Evolutionary conservation across 2,329 filamentous ascomycete genomes (phyloP), one percentile per base, ranked within the genome.

Genomic region (Botrytis tulipae): DNA sequence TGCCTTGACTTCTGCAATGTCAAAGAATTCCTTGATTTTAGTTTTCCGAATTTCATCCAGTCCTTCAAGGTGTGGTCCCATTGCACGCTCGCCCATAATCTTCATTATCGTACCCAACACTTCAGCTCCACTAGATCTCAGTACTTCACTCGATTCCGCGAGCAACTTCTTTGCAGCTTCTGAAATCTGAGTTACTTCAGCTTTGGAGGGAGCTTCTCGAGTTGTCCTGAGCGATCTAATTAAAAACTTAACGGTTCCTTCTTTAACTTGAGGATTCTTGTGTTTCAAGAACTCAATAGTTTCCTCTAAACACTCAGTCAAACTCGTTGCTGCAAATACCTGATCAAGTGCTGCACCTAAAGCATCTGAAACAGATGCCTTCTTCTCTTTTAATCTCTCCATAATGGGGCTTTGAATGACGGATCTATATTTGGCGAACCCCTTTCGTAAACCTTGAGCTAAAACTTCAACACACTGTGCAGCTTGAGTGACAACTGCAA

Each of bases 261-360:
- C 93, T 83, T 99, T 99, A 76, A 99, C 93, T 80, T 98, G 95
- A 0, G 96, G 96, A 81, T 99, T 99, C 84, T 99, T 99, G 87
- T 97, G 93, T 77, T 90, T 91, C 46, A 98, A 84, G 77, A 92
- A 97, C 73, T 96, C 89, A 0, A 93, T 83, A 12, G 94, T 97
- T 76, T 99, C 96, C 80, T 97, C 94, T n/a, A 98, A 84, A 78
- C 93, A 96, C 0, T 99, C 97, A 4, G 90, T 87, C 44, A 99
- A 84, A 76, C 86, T 89, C 0, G 94, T 95, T 0, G 89, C 85
- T 71, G 83, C 75, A 77, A 91, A 91, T 0, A 89, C 87, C 59
- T 87, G 86, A 78, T 99, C 96, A 12, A 98, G 86, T 0, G 95
- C 96, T 48, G 89, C 91, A 59, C 93, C 92, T 8, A 99, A 87